These are phyloP conservation scores for Fusarium sp. DNA, from an alignment of 2,329 filamentous ascomycete species.

Conservation along the genomic window DNA sequence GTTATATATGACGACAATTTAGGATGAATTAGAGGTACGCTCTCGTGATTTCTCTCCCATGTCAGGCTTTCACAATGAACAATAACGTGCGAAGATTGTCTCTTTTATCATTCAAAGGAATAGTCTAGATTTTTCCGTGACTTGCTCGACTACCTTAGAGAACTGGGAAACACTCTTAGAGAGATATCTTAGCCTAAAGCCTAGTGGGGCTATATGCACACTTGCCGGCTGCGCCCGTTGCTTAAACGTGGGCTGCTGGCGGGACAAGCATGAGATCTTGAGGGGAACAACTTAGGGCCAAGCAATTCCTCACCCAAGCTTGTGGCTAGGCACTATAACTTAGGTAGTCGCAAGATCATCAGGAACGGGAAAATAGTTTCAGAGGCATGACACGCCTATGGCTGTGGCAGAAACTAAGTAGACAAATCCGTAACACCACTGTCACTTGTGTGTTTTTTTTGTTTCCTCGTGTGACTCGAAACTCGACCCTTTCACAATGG, in stretches of 20 bases:
- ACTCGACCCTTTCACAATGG: neutral
- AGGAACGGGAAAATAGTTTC: neutral
- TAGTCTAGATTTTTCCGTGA: neutral
- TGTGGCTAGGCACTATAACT: neutral
- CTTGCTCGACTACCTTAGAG: neutral
- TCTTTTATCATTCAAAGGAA: neutral
- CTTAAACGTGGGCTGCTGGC: neutral
- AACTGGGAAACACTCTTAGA: neutral
- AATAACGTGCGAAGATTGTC: neutral
- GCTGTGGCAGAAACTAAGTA: neutral
- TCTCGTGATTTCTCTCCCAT: neutral
- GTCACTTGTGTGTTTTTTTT: neutral
- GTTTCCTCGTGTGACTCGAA: slow-evolving; percentile 10
- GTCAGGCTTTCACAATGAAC: neutral
- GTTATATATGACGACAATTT: neutral
- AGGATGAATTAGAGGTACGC: neutral
- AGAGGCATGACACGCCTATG: neutral
- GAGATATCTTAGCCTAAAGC: neutral
- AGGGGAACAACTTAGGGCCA: neutral
- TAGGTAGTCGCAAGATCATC: slow-evolving; percentile 8
- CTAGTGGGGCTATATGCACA: neutral
- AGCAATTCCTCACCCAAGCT: neutral
- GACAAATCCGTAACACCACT: neutral
- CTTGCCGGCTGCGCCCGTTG: slow-evolving; percentile 8
- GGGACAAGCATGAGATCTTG: neutral